These are phyloP conservation scores for Pythium vanterpoolii DNA, from an alignment of 352 stramenopile species.

Conservation along the genomic window DNA sequence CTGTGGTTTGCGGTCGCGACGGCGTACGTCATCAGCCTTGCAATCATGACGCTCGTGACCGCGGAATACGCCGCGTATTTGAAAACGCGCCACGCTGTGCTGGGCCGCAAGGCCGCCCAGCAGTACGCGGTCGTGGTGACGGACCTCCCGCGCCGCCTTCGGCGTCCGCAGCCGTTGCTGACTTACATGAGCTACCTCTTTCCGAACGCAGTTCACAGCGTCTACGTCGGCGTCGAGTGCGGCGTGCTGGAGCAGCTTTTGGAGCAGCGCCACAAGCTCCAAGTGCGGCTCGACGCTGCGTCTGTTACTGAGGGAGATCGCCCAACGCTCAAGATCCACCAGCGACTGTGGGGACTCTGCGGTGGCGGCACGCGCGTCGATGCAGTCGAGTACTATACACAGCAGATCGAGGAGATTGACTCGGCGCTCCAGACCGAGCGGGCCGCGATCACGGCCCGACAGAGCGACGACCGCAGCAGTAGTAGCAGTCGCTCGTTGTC, in stretches of 20 bases:
- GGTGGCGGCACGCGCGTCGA: constrained; percentile 46
- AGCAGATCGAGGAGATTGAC: constrained; percentile 49
- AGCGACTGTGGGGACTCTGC: constrained; percentile 47
- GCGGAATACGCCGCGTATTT: constrained; percentile 60
- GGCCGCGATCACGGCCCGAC: constrained; percentile 44
- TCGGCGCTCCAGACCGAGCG: constrained; percentile 42
- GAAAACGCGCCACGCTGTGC: constrained; percentile 60
- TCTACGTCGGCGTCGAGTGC: constrained; percentile 76
- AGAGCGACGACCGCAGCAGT: constrained; percentile 29
- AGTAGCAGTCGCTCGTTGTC: too few relatives aligned
- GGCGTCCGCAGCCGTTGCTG: constrained; percentile 51
- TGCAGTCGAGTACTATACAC: constrained; percentile 54
- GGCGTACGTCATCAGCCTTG: constrained; percentile 45
- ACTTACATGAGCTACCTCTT: constrained; percentile 73
- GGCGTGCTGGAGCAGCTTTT: constrained; percentile 51
- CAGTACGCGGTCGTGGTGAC: constrained; percentile 77
- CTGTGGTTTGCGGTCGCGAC: constrained; percentile 58
- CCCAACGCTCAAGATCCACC: constrained; percentile 35
- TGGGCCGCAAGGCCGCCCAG: constrained; percentile 48
- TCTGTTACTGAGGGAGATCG: constrained; percentile 21
- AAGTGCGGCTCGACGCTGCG: constrained; percentile 44
- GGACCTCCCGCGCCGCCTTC: constrained; percentile 51
- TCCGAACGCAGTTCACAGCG: constrained; percentile 49
- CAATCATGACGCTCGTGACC: constrained; percentile 53
- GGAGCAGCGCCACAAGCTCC: constrained; percentile 42